Evolutionary conservation across 345 rosid species (phyloP).

Genomic region (Eucalyptus cloeziana): DNA sequence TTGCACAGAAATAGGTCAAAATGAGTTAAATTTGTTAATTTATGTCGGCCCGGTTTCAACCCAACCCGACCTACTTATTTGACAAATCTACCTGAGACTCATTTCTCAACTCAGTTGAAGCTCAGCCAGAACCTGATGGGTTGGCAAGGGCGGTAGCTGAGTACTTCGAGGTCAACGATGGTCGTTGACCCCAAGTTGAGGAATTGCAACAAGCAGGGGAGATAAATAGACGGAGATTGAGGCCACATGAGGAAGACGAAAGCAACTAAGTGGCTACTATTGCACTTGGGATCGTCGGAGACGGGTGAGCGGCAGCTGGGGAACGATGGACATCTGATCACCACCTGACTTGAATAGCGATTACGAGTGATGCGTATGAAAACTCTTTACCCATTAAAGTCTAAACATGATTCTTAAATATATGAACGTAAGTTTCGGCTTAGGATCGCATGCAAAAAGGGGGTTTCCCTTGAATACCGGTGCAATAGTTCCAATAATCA

Average conservation of each 20-base stretch:
- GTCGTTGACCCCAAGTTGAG: background rate
- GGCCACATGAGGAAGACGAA: background rate
- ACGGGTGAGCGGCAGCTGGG: background rate
- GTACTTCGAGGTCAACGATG: background rate
- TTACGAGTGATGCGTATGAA: background rate
- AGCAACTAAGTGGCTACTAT: background rate
- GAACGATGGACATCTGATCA: background rate
- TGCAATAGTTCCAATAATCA: background rate
- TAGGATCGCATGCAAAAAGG: background rate
- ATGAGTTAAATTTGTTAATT: no score
- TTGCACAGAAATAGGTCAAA: background rate
- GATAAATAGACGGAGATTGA: background rate
- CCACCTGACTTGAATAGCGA: background rate
- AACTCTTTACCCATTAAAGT: background rate
- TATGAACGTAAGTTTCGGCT: background rate
- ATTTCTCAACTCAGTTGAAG: background rate
- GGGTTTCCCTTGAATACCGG: background rate
- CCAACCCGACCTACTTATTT: background rate
- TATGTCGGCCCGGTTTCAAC: accelerated
- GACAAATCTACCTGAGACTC: background rate
- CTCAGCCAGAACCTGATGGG: background rate
- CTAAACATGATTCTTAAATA: background rate
- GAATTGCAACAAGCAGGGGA: background rate
- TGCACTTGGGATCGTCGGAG: background rate
- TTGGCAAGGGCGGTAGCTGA: background rate